These are phyloP conservation scores for Neurospora tetrasperma DNA, from an alignment of 495 filamentous ascomycete species.

Conservation along the genomic window DNA sequence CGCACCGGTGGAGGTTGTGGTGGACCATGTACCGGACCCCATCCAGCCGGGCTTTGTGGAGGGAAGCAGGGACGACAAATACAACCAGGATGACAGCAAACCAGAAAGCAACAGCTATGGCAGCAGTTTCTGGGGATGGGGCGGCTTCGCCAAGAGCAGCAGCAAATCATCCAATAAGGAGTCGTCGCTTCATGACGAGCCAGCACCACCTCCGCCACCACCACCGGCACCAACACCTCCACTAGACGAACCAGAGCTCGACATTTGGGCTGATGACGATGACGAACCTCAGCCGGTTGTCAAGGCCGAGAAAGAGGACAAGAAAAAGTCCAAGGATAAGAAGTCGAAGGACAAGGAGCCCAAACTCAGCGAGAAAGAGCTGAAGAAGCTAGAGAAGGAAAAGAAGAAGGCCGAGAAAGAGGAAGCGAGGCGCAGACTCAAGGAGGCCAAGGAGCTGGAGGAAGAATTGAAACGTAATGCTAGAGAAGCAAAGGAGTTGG, in stretches of 20 bases:
- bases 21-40: slow-evolving; percentile 22
- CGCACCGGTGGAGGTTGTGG: slow-evolving; percentile 28
- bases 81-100: slow-evolving; percentile 29
- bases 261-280: not conserved
- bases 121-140: slow-evolving; percentile 32
- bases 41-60: slow-evolving; percentile 32
- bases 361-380: slow-evolving; percentile 24
- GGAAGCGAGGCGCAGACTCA: slow-evolving; percentile 24
- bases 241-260: not conserved
- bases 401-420: slow-evolving; percentile 30
- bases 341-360: slow-evolving; percentile 17
- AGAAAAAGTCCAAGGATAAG: slow-evolving; percentile 14
- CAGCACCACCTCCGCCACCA: slow-evolving; percentile 13
- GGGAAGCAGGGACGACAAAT: slow-evolving; percentile 29
- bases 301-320: slow-evolving; percentile 13
- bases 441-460: slow-evolving; percentile 22
- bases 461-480: slow-evolving; percentile 16
- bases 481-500: slow-evolving; percentile 24
- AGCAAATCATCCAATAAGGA: slow-evolving; percentile 27
- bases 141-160: slow-evolving; percentile 26
- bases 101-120: slow-evolving; percentile 25
- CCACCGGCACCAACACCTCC: slow-evolving; percentile 6
- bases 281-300: slow-evolving; percentile 10
- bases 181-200: slow-evolving; percentile 12
- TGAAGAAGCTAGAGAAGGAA: slow-evolving; percentile 19